Conservation (phyloP, 2,329 filamentous ascomycete genomes). For the Dryadomyces quercus-mongolicae region DNA sequence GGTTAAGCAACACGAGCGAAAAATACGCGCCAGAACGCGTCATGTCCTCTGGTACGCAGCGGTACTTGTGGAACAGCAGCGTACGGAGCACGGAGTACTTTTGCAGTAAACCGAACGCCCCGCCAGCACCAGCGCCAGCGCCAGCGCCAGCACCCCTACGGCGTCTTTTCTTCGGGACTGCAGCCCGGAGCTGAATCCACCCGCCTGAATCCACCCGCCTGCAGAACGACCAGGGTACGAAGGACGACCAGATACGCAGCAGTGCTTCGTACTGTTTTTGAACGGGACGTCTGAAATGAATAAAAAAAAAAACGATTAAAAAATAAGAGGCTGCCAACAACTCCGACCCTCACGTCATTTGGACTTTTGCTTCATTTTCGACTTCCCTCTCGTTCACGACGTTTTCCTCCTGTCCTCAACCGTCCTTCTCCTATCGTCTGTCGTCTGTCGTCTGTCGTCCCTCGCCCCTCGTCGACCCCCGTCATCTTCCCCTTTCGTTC, state of each 20-base stretch:
- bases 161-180: neutral
- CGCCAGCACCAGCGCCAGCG: too few relatives aligned
- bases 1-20: neutral
- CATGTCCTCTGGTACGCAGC: too few relatives aligned
- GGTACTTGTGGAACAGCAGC: too few relatives aligned
- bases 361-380: neutral
- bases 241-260: neutral
- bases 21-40: neutral
- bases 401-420: neutral
- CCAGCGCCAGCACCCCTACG: too few relatives aligned
- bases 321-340: neutral
- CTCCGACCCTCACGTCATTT: neutral
- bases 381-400: too few relatives aligned
- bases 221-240: neutral
- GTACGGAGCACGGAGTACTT: too few relatives aligned
- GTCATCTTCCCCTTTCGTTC: neutral
- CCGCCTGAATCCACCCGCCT: neutral
- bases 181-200: neutral
- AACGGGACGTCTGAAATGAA: neutral
- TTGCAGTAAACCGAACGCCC: neutral
- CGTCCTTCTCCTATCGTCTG: too few relatives aligned
- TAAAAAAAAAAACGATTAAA: neutral
- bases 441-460: too few relatives aligned
- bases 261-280: neutral
- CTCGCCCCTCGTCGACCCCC: neutral